These are phyloP conservation scores for Saraca asoca DNA, from an alignment of 331 rosid species.

Conservation along the genomic window DNA sequence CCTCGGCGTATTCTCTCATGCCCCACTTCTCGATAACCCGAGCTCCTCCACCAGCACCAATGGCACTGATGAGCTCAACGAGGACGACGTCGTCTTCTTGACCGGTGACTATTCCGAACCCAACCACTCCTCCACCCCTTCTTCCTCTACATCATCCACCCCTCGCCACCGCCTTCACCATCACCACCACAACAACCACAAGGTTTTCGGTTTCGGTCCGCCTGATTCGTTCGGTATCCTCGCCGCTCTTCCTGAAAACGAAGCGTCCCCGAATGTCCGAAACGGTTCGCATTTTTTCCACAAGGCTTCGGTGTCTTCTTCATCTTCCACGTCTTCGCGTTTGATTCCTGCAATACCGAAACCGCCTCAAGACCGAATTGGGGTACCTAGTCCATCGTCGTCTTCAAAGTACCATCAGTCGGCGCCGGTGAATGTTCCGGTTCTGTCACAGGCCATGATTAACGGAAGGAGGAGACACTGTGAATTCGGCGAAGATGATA, in stretches of 20 bases:
- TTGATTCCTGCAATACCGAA: constrained; percentile 59
- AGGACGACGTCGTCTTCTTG: constrained; percentile 74
- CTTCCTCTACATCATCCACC: constrained; percentile 47
- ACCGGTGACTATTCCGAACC: constrained; percentile 45
- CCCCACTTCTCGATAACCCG: constrained; percentile 32
- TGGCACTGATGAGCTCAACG: constrained; percentile 56
- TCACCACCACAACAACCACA: constrained; percentile 39
- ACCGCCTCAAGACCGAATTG: constrained; percentile 53
- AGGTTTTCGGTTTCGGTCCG: constrained; percentile 42
- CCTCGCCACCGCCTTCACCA: constrained; percentile 28
- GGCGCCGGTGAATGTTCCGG: constrained; percentile 74
- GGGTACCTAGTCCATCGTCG: constrained; percentile 36
- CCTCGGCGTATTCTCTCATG: constrained; percentile 45
- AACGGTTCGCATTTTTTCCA: constrained; percentile 49
- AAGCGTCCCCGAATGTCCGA: constrained; percentile 36
- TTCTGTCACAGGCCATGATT: constrained; percentile 44
- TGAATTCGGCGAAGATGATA: constrained; percentile 41
- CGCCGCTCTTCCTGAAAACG: constrained; percentile 71
- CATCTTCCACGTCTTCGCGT: constrained; percentile 58
- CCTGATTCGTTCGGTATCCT: constrained; percentile 71
- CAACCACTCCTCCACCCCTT: constrained; percentile 14
- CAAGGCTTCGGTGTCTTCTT: constrained; percentile 53
- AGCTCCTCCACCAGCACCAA: constrained; percentile 14
- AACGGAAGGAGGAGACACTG: constrained; percentile 33
- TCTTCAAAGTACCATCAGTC: constrained; percentile 55